Conservation (phyloP, 1,284 basidiomycete species). For the Naganishia sp. region DNA sequence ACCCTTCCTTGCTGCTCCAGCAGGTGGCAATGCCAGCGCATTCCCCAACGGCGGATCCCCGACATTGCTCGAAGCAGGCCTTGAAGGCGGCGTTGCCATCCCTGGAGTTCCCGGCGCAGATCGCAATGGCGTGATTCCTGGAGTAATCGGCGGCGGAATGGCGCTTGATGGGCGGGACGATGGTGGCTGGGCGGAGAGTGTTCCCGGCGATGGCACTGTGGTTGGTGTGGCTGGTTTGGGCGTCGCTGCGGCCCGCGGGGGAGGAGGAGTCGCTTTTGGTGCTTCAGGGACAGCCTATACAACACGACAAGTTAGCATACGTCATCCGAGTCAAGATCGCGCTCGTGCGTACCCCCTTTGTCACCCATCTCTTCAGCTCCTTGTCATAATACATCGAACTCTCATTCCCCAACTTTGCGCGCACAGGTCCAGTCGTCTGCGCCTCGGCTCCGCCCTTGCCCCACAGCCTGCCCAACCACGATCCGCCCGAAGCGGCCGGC, state of each 20-base stretch:
- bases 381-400: constrained; percentile 91
- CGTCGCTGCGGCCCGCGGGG: constrained; percentile 67
- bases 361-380: constrained; percentile 93
- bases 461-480: constrained; percentile 82
- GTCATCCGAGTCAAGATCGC: background rate
- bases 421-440: constrained; percentile 61
- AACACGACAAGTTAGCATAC: background rate
- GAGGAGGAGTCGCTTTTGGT: constrained; percentile 63
- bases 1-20: constrained; percentile 44
- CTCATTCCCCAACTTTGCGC: constrained; percentile 91
- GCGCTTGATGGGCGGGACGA: constrained; percentile 45
- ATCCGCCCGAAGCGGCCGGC: constrained; percentile 39
- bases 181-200: constrained; percentile 48
- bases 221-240: constrained; percentile 63
- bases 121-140: constrained; percentile 50
- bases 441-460: constrained; percentile 60
- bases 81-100: constrained; percentile 13
- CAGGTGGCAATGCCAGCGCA: constrained; percentile 46
- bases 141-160: constrained; percentile 39
- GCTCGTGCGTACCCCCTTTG: constrained; percentile 72
- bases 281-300: constrained; percentile 59
- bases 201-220: constrained; percentile 48
- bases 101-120: constrained; percentile 39
- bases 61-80: constrained; percentile 42
- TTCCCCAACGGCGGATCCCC: constrained; percentile 52